These are phyloP conservation scores for Saprolegnia parasitica DNA, from an alignment of 352 stramenopile genomes.

Conservation along the genomic window DNA sequence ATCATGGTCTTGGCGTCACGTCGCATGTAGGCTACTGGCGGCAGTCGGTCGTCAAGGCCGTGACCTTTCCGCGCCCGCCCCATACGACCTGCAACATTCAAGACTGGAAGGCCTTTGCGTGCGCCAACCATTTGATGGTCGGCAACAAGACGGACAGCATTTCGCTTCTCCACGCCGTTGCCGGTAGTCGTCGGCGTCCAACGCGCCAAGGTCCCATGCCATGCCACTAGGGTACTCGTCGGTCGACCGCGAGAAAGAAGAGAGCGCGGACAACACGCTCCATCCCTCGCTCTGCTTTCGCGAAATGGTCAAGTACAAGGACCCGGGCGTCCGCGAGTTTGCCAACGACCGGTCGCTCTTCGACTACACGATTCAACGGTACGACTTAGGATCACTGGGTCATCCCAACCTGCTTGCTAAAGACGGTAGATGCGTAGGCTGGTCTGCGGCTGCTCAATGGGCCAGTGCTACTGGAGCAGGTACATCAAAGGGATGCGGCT, in stretches of 20 bases:
- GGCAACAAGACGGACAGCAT: not conserved
- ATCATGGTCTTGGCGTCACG: too few relatives aligned
- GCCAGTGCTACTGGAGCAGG: slow-evolving; percentile 77
- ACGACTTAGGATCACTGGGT: too few relatives aligned
- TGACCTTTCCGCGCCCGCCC: not conserved
- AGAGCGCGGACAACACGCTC: slow-evolving; percentile 39
- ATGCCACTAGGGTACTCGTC: slow-evolving; percentile 15
- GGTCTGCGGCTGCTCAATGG: slow-evolving; percentile 59
- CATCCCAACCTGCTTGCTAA: not conserved
- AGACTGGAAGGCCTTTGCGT: slow-evolving; percentile 16
- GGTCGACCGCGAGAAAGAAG: slow-evolving; percentile 20
- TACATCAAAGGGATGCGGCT: too few relatives aligned
- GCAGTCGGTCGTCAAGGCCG: not conserved
- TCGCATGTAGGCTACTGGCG: not conserved
- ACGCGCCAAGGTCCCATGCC: too few relatives aligned
- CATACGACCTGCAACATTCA: not conserved
- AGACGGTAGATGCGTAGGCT: slow-evolving; percentile 40
- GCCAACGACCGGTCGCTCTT: slow-evolving; percentile 8
- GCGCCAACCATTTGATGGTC: slow-evolving; percentile 1
- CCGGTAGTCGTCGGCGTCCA: not conserved
- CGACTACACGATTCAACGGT: slow-evolving; percentile 17
- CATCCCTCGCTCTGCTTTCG: slow-evolving; percentile 38
- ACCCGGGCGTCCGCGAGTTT: slow-evolving; percentile 18
- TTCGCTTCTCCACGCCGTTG: slow-evolving; percentile 2
- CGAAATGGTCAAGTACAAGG: slow-evolving; percentile 29